These are phyloP conservation scores for Danielozyma ontarioensis DNA, from an alignment of 805 yeast species.

Conservation along the genomic window DNA sequence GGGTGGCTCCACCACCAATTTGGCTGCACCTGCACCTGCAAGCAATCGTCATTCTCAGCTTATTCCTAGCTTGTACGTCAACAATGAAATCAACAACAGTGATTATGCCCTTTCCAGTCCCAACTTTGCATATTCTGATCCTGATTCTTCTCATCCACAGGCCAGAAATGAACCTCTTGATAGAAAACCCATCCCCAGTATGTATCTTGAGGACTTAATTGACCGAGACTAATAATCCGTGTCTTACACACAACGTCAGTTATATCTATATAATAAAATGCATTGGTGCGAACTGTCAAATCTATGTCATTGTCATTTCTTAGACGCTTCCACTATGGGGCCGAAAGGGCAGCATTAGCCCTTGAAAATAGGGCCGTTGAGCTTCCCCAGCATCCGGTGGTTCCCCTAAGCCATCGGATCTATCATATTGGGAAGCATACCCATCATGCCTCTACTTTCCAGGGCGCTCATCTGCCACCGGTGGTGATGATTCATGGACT, in stretches of 20 bases:
- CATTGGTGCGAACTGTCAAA: neutral
- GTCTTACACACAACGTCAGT: no score
- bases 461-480: constrained; percentile 17
- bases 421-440: no score
- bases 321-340: no score
- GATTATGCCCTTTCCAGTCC: constrained; percentile 15
- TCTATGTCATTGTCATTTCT: no score
- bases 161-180: no score
- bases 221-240: constrained; percentile 21
- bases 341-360: no score
- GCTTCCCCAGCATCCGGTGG: no score
- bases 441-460: no score
- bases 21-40: constrained; percentile 16
- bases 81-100: constrained; percentile 32
- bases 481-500: constrained; percentile 50
- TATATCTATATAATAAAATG: neutral
- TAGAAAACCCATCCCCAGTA: constrained; percentile 41
- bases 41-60: constrained; percentile 24
- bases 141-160: constrained; percentile 3
- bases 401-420: no score
- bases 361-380: no score
- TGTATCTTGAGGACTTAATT: constrained; percentile 47
- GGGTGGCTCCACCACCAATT: constrained; percentile 13
- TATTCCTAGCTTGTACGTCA: constrained; percentile 35
- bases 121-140: neutral